A percentile compares a stretch with the other conserved stretches of the same genome.
phyloP scores from a whole-genome alignment of 176 grass and related monocot genomes.

The Tillandsia leiboldiana region DNA sequence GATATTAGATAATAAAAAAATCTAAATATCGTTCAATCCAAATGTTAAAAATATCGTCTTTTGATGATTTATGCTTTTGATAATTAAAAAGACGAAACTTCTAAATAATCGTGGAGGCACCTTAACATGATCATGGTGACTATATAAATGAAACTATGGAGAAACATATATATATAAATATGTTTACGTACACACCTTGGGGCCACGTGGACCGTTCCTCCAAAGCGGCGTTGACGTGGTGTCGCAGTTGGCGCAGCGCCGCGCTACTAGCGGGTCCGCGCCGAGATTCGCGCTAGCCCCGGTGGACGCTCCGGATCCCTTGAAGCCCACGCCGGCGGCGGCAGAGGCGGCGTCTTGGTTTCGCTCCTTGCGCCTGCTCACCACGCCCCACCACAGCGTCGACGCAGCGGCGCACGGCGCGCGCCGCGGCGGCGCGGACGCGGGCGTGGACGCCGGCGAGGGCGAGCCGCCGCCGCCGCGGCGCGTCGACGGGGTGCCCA shows the following conservation, averaged over 20 bases:
- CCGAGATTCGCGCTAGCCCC: neutral
- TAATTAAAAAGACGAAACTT: neutral
- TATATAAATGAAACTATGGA: no score
- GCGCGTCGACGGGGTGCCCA: slow-evolving; percentile 63
- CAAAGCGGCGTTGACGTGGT: slow-evolving; percentile 90
- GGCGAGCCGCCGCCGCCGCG: slow-evolving; percentile 18
- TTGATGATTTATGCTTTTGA: neutral
- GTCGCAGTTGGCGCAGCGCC: slow-evolving; percentile 91
- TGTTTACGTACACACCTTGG: slow-evolving; percentile 38
- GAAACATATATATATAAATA: no score
- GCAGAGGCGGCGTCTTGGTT: neutral
- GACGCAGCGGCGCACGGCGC: slow-evolving; percentile 5
- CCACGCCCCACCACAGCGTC: slow-evolving; percentile 26
- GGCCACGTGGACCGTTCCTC: slow-evolving; percentile 82
- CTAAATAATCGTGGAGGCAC: neutral
- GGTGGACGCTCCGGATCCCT: neutral
- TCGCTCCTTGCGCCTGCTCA: slow-evolving; percentile 6
- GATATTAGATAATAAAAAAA: no score
- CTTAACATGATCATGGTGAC: no score
- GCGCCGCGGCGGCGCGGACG: neutral
- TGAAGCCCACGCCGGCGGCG: neutral
- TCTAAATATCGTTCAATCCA: no score
- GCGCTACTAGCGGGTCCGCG: slow-evolving; percentile 29
- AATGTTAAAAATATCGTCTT: neutral
- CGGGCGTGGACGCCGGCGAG: neutral